A percentile compares a stretch with the other conserved stretches of the same genome.
phyloP scores from a whole-genome alignment of 768 basidiomycete species.

The Termitomyces eurrhizus region DNA sequence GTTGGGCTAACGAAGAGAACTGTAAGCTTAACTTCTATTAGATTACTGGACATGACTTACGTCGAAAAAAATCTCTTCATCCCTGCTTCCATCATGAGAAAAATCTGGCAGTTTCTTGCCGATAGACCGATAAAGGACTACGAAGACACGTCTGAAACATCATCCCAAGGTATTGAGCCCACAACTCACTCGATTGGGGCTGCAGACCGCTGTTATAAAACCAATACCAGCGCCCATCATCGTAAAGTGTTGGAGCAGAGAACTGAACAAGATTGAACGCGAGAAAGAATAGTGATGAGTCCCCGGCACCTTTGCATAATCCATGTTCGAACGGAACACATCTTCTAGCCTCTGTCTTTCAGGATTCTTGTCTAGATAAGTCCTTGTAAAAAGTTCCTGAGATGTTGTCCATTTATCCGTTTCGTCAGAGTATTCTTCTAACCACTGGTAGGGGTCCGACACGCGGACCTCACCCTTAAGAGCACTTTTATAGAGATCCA shows the following conservation, averaged over 20 bases:
- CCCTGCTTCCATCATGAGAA: conserved; percentile 36
- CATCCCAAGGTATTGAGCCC: neutral
- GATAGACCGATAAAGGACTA: conserved; percentile 62
- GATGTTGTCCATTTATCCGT: conserved; percentile 60
- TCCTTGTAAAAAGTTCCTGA: conserved; percentile 56
- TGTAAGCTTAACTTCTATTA: neutral
- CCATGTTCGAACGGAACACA: conserved; percentile 44
- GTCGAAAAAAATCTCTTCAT: conserved; percentile 78
- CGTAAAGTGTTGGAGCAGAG: conserved; percentile 53
- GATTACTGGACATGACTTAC: conserved; percentile 30
- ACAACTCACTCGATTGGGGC: conserved; percentile 50
- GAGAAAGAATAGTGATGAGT: neutral
- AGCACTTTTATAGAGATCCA: conserved; percentile 67
- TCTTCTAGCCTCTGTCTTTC: conserved; percentile 55
- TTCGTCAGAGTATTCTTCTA: conserved; percentile 61
- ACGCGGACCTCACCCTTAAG: conserved; percentile 58
- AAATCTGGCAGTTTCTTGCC: conserved; percentile 52
- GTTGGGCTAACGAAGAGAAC: conserved; percentile 48
- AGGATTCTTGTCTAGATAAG: conserved; percentile 60
- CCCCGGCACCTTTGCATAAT: conserved; percentile 38
- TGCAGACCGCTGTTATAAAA: conserved; percentile 75
- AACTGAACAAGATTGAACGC: conserved; percentile 38
- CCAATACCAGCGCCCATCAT: conserved; percentile 80
- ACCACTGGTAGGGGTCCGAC: conserved; percentile 71
- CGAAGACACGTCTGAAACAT: conserved; percentile 5